Evolutionary conservation across 2,329 filamentous ascomycete species (phyloP).

Genomic region (Apiospora pterosperma): DNA sequence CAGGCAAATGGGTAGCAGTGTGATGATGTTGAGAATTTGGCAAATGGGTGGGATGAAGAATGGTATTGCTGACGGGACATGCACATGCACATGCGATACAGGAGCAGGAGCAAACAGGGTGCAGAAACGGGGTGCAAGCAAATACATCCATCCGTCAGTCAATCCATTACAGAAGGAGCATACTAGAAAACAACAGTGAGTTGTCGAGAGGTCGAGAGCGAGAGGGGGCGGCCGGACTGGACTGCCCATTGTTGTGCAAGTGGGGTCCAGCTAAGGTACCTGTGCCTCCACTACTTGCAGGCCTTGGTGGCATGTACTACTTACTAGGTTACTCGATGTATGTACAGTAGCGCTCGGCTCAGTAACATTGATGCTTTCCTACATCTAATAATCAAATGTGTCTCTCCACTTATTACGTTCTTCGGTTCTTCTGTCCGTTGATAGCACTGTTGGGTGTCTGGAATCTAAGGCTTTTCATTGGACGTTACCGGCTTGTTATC

Average conservation of each 20-base stretch:
- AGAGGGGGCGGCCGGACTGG: not conserved
- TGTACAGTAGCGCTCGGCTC: not conserved
- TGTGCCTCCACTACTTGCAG: not conserved
- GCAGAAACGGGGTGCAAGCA: no score
- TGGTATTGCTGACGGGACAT: not conserved
- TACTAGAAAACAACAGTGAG: not conserved
- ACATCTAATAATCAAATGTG: conserved; percentile 1
- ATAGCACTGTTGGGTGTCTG: not conserved
- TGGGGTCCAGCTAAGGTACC: not conserved
- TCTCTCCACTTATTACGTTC: not conserved
- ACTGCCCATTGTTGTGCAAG: not conserved
- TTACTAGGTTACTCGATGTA: not conserved
- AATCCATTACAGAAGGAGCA: not conserved
- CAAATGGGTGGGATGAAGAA: not conserved
- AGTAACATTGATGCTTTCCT: not conserved
- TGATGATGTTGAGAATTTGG: not conserved
- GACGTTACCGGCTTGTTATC: not conserved
- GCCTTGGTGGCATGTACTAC: no score
- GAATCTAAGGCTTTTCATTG: not conserved
- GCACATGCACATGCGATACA: not conserved
- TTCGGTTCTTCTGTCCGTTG: not conserved
- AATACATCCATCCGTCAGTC: not conserved
- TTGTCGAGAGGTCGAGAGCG: not conserved
- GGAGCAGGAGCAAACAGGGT: no score
- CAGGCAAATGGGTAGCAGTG: not conserved